Evolutionary conservation across 148 eudicot species (phyloP).

Genomic region (Selenicereus undatus): DNA sequence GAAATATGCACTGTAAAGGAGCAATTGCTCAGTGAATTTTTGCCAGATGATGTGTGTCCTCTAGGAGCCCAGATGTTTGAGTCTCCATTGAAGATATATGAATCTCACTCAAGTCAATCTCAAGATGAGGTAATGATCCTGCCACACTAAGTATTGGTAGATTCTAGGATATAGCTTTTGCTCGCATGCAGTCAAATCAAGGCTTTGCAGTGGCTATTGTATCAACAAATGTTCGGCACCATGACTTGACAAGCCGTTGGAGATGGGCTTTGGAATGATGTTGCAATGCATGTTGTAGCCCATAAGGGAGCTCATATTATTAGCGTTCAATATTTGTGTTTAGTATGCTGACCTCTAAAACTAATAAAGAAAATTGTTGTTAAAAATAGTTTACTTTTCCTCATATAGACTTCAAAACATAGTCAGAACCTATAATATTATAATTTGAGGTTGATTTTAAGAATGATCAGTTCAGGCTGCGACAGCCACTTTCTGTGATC

Average conservation of each 20-base stretch:
- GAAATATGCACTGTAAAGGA: conserved; percentile 52
- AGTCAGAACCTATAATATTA: not conserved
- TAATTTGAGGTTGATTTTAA: not conserved
- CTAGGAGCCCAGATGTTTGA: conserved; percentile 53
- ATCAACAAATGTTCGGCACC: not conserved
- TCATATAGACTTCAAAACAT: not conserved
- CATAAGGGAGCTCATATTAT: not conserved
- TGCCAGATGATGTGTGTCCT: conserved; percentile 79
- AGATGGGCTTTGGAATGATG: not conserved
- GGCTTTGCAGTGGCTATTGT: not conserved
- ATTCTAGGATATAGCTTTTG: not conserved
- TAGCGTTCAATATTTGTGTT: not conserved
- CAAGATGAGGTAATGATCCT: conserved; percentile 52
- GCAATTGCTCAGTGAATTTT: conserved; percentile 68
- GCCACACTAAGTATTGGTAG: not conserved
- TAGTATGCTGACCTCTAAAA: not conserved
- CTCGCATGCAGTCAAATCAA: not conserved
- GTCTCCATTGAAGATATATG: conserved; percentile 28
- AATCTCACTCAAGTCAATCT: conserved; percentile 34
- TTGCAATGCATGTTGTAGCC: not conserved
- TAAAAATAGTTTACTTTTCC: not conserved
- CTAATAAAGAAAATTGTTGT: no score
- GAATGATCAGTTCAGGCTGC: not conserved
- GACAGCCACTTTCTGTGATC: not conserved
- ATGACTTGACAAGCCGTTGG: no score